Evolutionary conservation across 1,139 yeast species (phyloP), one percentile per base, ranked within the genome.

Genomic region (Pichia sp.): DNA sequence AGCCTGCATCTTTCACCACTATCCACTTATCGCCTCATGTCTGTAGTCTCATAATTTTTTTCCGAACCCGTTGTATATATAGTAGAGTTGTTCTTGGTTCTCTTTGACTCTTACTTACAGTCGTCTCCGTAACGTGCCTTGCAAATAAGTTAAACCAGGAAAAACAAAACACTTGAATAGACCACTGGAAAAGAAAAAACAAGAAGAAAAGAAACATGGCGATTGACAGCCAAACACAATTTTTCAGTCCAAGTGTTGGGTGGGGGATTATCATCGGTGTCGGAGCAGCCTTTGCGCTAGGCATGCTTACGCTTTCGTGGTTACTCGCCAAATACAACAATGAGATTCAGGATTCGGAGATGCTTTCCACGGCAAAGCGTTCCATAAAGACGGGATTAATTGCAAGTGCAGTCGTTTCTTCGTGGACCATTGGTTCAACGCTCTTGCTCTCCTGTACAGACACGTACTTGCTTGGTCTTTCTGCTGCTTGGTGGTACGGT

Each of bases 241-340:
- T 80, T 2, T 71, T 82, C 30, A 79, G 84, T 3, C 87, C 85
- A 69, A 85, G 88, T 50, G 92, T 87, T 16, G 97, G 97, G 13
- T 90, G 90, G 66, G 97, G 90, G 38, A 85, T 90, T 57, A 89
- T 90, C 23, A 85, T 89, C 16, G 97, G 97, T 19, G 77, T 90
- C 32, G 97, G 97, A 50, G 79, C 87, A 43, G 84, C 84, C 8
- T 90, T 90, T 67, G 87, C 96, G 11, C 64, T 77, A 8, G 89
- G 89, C 56, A 90, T 90, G 96, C 80, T 89, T 65, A 68, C 77
- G 51, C 82, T 87, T 56, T 87, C 96, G 0, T 79, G 73, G 59
- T 74, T 86, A 55, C 76, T 89, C 53, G 80, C 81, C 62, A 76
- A 95, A 55, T 90, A 89, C 69, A 89, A 87, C 63, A 79, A 80